Percentiles rank a stretch among this genome's conserved stretches.
Conservation (phyloP, 140 eudicot genomes). For the Bidens hawaiensis region DNA sequence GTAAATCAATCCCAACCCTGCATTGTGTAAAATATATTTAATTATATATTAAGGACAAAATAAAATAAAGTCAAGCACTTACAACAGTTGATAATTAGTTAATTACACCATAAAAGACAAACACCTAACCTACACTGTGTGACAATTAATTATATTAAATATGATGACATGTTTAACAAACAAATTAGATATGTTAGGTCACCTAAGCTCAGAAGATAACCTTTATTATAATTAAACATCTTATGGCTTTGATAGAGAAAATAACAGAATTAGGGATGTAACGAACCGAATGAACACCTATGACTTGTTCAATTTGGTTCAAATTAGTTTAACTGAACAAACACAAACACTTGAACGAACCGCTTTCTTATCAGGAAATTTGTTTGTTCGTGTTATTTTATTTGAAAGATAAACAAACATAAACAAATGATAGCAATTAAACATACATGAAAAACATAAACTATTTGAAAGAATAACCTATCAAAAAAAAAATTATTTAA, state of each 20-base stretch:
- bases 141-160: not conserved
- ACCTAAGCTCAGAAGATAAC: not conserved
- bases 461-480: not conserved
- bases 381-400: not conserved
- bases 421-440: no score
- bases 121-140: not conserved
- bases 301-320: not conserved
- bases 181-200: not conserved
- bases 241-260: not conserved
- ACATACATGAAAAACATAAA: not conserved
- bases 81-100: not conserved
- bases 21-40: slow-evolving; percentile 1
- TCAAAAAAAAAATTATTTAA: no score
- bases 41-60: not conserved
- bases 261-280: not conserved
- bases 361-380: not conserved
- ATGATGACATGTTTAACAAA: not conserved
- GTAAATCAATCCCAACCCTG: slow-evolving; percentile 71
- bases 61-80: no score
- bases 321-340: no score
- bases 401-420: no score
- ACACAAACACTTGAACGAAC: not conserved
- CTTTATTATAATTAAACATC: not conserved
- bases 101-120: not conserved
- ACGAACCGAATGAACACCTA: not conserved